phyloP scores from a whole-genome alignment of 148 eudicot genomes.

The Chenopodium quinoa region DNA sequence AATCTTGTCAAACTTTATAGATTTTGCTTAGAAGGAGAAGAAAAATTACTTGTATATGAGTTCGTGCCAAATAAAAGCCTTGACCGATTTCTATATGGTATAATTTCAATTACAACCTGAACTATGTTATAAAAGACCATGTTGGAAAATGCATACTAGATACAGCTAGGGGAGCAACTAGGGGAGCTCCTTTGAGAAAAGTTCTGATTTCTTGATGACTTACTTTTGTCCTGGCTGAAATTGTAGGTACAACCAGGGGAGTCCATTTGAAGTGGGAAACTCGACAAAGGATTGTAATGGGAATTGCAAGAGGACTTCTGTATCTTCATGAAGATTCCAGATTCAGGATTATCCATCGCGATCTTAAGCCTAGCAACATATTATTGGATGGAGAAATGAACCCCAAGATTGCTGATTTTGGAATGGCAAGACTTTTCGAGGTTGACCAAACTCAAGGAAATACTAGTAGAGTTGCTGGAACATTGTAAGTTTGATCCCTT shows the following conservation, averaged over 20 bases:
- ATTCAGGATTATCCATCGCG: constrained; percentile 66
- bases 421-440: constrained; percentile 63
- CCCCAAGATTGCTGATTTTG: constrained; percentile 83
- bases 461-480: constrained; percentile 43
- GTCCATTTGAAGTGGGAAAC: constrained; percentile 28
- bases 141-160: neutral
- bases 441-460: constrained; percentile 59
- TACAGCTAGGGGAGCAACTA: too few relatives aligned
- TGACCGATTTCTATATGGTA: constrained; percentile 29
- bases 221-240: neutral
- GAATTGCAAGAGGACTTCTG: constrained; percentile 70
- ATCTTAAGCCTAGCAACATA: constrained; percentile 74
- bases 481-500: constrained; percentile 23
- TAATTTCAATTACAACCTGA: neutral
- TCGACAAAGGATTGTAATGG: constrained; percentile 45
- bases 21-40: constrained; percentile 30
- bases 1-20: constrained; percentile 32
- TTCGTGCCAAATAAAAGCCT: constrained; percentile 35
- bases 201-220: neutral
- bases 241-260: neutral
- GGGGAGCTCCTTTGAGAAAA: too few relatives aligned
- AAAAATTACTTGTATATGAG: constrained; percentile 35
- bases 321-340: constrained; percentile 67
- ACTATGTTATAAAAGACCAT: too few relatives aligned
- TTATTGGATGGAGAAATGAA: constrained; percentile 58